phyloP scores from a whole-genome alignment of 768 basidiomycete species.

The Phlebiopsis flavidoalba region DNA sequence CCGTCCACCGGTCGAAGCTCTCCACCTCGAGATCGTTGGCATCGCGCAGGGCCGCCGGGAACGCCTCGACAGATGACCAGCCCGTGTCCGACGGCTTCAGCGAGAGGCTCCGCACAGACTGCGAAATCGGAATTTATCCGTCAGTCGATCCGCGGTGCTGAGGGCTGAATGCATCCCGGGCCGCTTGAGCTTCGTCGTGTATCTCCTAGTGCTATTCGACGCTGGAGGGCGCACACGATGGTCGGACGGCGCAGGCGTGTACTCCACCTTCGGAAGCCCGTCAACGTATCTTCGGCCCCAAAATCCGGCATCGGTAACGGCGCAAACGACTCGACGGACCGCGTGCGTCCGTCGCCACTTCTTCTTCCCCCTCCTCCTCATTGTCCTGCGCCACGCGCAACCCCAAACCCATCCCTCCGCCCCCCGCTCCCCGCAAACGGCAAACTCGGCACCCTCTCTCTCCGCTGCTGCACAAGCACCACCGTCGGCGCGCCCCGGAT shows the following conservation, averaged over 20 bases:
- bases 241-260: not conserved
- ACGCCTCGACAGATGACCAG: slow-evolving; percentile 1
- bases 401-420: not conserved
- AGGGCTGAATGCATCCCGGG: slow-evolving; percentile 15
- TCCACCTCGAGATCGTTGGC: slow-evolving; percentile 33
- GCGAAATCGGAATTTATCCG: slow-evolving; percentile 46
- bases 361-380: not conserved
- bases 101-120: slow-evolving; percentile 11
- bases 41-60: slow-evolving; percentile 26
- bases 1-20: slow-evolving; percentile 46
- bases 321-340: not conserved
- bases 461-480: slow-evolving; percentile 12
- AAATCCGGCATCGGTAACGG: not conserved
- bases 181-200: not conserved
- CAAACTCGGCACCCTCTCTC: not conserved
- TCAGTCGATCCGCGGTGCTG: slow-evolving; percentile 35
- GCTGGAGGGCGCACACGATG: not conserved
- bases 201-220: not conserved
- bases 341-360: too few species aligned
- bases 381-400: not conserved
- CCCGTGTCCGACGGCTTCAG: slow-evolving; percentile 4
- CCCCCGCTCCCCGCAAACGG: not conserved
- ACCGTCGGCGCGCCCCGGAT: slow-evolving; percentile 14
- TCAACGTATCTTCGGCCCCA: not conserved
- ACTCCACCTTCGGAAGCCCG: not conserved